Evolutionary conservation across 2,329 filamentous ascomycete genomes (phyloP), one percentile per base, ranked within the genome.

Genomic region (Xenosphaeropsis pyriputrescens): DNA sequence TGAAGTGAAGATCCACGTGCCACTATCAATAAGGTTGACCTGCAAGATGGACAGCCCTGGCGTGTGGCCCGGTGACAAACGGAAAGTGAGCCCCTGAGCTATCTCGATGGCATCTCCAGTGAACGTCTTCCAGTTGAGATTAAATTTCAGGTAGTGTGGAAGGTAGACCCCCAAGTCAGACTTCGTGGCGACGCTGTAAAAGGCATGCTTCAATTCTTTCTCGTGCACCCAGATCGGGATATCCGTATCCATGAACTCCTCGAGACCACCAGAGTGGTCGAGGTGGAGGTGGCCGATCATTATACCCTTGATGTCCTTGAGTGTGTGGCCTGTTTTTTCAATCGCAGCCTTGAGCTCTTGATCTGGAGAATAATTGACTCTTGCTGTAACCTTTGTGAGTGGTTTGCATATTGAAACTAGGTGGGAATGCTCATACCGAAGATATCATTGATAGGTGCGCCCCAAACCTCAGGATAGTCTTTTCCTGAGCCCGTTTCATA

Each of bases 241-340:
- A n/a, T 57, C 53, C 0, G 54, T 61, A 17, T 48, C 50, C 1
- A 52, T 32, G 32, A 66, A 66, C 36, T 64, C 49, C 17, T 63
- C 59, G 0, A 65, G 45, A 0, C 63, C 62, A 1, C 63, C 63
- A 0, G 63, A 62, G 40, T 65, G 62, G 37, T 66, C 62, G 2
- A 65, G 44, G 42, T 65, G 61, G 4, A 67, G 43, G 41, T 65
- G 62, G 1, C 63, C 59, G 16, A 65, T 55, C 1, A 65, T 53
- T 0, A 66, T 52, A 0, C 53, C 57, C 39, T 64, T 64, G 38
- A 66, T 47, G 41, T 66, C 60, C 36, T 59, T 57, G 41, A 65
- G 63, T 29, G 57, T 50, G 30, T 64, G 46, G 0, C 60, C 60
- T 1, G 57, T 55, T 7, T 47, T 45, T 32, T 50, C 47, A 31